These are phyloP conservation scores for Rehmannia glutinosa DNA, from an alignment of 257 asterid species.

Conservation along the genomic window DNA sequence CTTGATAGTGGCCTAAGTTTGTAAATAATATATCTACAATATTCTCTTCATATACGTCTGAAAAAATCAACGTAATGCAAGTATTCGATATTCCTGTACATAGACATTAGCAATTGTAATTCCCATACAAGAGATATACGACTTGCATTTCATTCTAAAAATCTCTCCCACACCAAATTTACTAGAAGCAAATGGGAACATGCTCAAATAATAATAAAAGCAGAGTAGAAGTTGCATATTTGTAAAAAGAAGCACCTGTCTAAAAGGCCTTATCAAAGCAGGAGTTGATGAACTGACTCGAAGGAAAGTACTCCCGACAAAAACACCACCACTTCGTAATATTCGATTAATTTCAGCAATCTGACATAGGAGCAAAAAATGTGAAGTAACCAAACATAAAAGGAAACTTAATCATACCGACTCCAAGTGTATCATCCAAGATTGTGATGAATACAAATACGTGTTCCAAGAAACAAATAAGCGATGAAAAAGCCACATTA, in stretches of 20 bases:
- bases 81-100: background rate
- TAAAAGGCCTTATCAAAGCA: slow-evolving; percentile 53
- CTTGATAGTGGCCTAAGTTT: no score
- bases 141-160: background rate
- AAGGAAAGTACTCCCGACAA: slow-evolving; percentile 90
- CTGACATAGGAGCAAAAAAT: slow-evolving; percentile 34
- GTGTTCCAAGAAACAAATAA: no score
- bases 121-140: background rate
- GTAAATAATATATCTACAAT: no score
- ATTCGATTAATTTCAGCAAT: slow-evolving; percentile 87
- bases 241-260: slow-evolving; percentile 43
- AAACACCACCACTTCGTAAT: slow-evolving; percentile 78
- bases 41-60: background rate
- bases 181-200: background rate
- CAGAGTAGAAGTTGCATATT: background rate
- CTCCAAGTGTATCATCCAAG: background rate
- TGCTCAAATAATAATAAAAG: background rate
- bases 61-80: background rate
- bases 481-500: background rate
- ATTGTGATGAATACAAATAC: background rate
- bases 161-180: background rate
- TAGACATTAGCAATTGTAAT: background rate
- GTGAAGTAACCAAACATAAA: background rate
- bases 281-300: slow-evolving; percentile 71
- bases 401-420: background rate